Percentiles rank a stretch among this genome's conserved stretches.
phyloP scores from a whole-genome alignment of 768 basidiomycete species.

The Tylopilus rubrobrunneus region DNA sequence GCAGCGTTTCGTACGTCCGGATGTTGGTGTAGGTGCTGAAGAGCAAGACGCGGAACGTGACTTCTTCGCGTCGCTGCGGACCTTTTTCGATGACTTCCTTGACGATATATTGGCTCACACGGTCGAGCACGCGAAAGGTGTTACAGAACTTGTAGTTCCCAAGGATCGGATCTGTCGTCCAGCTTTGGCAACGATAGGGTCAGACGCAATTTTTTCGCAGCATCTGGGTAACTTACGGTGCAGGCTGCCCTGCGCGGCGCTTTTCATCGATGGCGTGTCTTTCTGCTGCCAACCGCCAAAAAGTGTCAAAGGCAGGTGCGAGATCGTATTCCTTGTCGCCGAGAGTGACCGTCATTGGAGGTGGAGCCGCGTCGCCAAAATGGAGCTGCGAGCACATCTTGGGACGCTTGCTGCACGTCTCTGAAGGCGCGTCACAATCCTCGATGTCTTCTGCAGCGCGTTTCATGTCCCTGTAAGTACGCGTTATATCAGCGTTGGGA shows the following conservation, averaged over 20 bases:
- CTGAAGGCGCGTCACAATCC: conserved; percentile 4
- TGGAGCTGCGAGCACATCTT: conserved; percentile 20
- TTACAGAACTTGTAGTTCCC: conserved; percentile 63
- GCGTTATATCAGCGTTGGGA: not conserved
- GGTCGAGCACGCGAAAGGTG: conserved; percentile 71
- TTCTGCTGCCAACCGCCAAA: conserved; percentile 57
- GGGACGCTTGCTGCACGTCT: conserved; percentile 21
- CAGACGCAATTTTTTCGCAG: conserved; percentile 6
- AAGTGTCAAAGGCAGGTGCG: conserved; percentile 55
- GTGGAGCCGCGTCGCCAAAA: conserved; percentile 6
- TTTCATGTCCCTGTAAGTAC: conserved; percentile 15
- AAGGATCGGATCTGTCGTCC: conserved; percentile 66
- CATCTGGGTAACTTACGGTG: conserved; percentile 41
- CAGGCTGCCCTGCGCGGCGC: conserved; percentile 44
- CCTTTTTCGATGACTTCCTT: conserved; percentile 67
- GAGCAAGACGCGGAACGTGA: conserved; percentile 67
- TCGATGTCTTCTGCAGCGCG: conserved; percentile 14
- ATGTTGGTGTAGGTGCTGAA: conserved; percentile 72
- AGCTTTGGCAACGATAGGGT: conserved; percentile 37
- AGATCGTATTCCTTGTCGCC: conserved; percentile 38
- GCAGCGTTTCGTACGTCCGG: conserved; percentile 66
- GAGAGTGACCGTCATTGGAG: conserved; percentile 32
- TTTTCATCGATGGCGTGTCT: conserved; percentile 54
- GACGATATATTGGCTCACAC: conserved; percentile 65
- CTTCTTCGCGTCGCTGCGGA: conserved; percentile 52